phyloP scores from a whole-genome alignment of 1,284 basidiomycete genomes.

The Trametes hirsuta region DNA sequence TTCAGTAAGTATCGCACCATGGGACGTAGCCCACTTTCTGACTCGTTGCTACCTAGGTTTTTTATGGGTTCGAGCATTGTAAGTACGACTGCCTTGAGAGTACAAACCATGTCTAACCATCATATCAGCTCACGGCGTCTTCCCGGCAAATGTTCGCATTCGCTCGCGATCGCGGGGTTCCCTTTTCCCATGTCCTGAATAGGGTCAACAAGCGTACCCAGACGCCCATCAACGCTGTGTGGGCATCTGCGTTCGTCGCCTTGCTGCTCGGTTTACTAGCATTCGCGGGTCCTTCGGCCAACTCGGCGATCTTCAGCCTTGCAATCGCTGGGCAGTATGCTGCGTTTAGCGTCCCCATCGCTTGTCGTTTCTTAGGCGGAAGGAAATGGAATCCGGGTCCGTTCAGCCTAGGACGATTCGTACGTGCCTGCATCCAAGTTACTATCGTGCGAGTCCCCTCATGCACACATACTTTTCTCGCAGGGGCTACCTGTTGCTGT shows the following conservation, averaged over 20 bases:
- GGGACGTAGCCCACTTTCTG: no score
- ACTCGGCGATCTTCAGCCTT: constrained; percentile 70
- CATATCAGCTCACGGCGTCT: constrained; percentile 21
- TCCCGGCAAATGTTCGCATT: constrained; percentile 69
- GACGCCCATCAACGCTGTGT: constrained; percentile 67
- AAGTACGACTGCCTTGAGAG: constrained; percentile 2
- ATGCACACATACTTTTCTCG: no score
- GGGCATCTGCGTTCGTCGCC: constrained; percentile 52
- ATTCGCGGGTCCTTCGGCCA: constrained; percentile 66
- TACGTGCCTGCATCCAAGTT: constrained; percentile 6
- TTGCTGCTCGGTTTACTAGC: constrained; percentile 58
- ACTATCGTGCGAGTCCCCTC: not conserved
- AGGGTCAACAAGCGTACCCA: constrained; percentile 63
- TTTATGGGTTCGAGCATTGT: constrained; percentile 78
- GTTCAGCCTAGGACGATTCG: constrained; percentile 55
- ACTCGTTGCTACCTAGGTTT: constrained; percentile 38
- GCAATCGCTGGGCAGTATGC: constrained; percentile 59
- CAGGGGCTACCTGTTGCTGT: constrained; percentile 60
- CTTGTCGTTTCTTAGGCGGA: constrained; percentile 38
- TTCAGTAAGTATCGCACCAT: constrained; percentile 16
- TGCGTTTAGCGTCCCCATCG: constrained; percentile 54
- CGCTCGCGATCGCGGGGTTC: constrained; percentile 67
- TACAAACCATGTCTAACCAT: not conserved
- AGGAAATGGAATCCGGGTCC: constrained; percentile 66
- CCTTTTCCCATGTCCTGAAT: constrained; percentile 69